Conservation (phyloP, 202 grass and related monocot genomes). For the Brachypodium distachyon region DNA sequence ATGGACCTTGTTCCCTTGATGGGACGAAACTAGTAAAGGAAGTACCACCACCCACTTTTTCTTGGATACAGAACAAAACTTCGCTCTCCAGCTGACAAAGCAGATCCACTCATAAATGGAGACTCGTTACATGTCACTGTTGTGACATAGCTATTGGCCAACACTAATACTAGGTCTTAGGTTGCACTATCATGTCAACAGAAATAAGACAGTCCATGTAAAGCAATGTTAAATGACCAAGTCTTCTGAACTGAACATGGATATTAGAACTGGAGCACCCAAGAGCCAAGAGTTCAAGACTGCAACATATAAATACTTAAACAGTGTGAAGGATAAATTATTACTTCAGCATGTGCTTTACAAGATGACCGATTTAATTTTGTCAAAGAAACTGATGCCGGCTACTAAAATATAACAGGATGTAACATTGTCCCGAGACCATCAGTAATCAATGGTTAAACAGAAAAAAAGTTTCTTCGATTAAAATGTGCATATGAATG, state of each 20-base stretch:
- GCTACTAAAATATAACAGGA: not conserved
- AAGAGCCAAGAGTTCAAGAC: too few relatives aligned
- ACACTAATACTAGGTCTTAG: not conserved
- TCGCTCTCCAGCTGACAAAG: not conserved
- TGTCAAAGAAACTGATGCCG: not conserved
- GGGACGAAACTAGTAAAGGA: not conserved
- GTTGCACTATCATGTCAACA: not conserved
- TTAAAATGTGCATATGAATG: not conserved
- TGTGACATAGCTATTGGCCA: constrained; percentile 10
- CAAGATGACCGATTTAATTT: not conserved
- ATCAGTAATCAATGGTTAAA: not conserved
- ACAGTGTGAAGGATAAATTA: not conserved
- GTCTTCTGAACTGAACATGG: not conserved
- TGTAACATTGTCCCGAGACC: not conserved
- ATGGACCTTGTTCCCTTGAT: not conserved
- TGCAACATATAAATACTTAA: not conserved
- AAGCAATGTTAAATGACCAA: not conserved
- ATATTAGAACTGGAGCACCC: not conserved
- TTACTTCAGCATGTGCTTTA: not conserved
- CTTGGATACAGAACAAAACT: not conserved
- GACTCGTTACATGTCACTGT: constrained; percentile 18
- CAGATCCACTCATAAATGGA: constrained; percentile 6
- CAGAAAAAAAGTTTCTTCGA: not conserved
- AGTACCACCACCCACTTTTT: not conserved
- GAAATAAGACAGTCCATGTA: not conserved